Evolutionary conservation across 495 filamentous ascomycete species (phyloP).

Genomic region (Apiosordaria backusii): DNA sequence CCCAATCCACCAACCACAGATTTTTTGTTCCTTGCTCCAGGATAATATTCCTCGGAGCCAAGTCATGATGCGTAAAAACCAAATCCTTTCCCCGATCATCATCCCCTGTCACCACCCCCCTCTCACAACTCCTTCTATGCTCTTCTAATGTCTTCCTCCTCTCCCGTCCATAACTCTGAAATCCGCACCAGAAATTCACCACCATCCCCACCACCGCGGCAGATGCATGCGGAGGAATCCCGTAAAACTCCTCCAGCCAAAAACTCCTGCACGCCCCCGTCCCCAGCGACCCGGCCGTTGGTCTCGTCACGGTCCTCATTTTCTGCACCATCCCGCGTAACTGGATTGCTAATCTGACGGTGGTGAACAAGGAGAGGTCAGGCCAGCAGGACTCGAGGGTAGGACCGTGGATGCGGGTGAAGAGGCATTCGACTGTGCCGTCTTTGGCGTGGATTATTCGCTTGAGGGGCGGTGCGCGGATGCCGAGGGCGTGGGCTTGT

Average conservation of each 20-base stretch:
- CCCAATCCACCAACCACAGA: conserved; percentile 10
- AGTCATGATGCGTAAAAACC: conserved; percentile 3
- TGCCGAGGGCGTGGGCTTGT: neutral
- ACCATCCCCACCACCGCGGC: neutral
- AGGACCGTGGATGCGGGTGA: neutral
- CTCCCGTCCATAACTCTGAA: neutral
- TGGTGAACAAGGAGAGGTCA: neutral
- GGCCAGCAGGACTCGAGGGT: neutral
- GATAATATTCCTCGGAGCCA: conserved; percentile 10
- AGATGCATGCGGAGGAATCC: neutral
- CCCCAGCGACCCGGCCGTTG: conserved; percentile 4
- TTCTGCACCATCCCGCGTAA: neutral
- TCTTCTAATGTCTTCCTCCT: conserved; percentile 1
- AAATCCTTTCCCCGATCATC: neutral
- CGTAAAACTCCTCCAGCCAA: conserved; percentile 9
- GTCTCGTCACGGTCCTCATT: conserved; percentile 4
- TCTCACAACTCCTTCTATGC: conserved; percentile 1
- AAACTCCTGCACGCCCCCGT: conserved; percentile 3
- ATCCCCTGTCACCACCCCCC: neutral
- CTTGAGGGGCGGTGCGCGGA: neutral
- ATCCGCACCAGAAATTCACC: conserved; percentile 11
- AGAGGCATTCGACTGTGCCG: neutral
- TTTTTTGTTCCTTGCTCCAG: conserved; percentile 1
- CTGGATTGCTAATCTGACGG: neutral
- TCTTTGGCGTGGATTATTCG: neutral